phyloP scores from a whole-genome alignment of 495 filamentous ascomycete species.

The Daldinia concentrica region DNA sequence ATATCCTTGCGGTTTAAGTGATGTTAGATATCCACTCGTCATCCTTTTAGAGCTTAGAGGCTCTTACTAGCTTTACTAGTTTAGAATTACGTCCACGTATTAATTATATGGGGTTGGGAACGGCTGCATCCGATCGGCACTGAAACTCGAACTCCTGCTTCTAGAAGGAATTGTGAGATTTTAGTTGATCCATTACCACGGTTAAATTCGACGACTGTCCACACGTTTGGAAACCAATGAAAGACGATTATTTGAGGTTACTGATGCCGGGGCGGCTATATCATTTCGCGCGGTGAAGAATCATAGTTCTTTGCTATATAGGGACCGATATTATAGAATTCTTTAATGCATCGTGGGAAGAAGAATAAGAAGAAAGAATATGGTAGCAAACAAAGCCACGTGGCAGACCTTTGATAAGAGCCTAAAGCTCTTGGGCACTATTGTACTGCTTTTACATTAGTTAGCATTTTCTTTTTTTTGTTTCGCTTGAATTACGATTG shows the following conservation, averaged over 20 bases:
- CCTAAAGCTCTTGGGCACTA: background rate
- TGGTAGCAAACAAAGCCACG: background rate
- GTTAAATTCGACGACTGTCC: background rate
- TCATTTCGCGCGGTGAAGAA: background rate
- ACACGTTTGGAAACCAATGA: slow-evolving; percentile 7
- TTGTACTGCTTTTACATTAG: background rate
- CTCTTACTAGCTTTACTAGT: background rate
- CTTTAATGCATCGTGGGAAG: background rate
- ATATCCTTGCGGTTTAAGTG: background rate
- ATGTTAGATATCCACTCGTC: background rate
- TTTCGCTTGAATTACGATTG: background rate
- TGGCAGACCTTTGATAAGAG: background rate
- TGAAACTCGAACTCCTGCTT: slow-evolving; percentile 2
- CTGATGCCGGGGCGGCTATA: background rate
- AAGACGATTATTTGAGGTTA: background rate
- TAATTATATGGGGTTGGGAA: background rate
- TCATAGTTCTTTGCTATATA: background rate
- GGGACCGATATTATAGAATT: background rate
- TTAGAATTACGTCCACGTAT: slow-evolving; percentile 2
- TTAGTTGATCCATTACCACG: background rate
- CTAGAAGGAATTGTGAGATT: slow-evolving; percentile 5
- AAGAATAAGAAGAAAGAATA: background rate
- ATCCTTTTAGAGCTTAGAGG: slow-evolving; percentile 5
- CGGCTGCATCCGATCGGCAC: slow-evolving; percentile 3
- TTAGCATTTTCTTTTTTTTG: background rate